These are phyloP conservation scores for Psilocybe azurescens DNA, from an alignment of 768 basidiomycete genomes.

Conservation along the genomic window DNA sequence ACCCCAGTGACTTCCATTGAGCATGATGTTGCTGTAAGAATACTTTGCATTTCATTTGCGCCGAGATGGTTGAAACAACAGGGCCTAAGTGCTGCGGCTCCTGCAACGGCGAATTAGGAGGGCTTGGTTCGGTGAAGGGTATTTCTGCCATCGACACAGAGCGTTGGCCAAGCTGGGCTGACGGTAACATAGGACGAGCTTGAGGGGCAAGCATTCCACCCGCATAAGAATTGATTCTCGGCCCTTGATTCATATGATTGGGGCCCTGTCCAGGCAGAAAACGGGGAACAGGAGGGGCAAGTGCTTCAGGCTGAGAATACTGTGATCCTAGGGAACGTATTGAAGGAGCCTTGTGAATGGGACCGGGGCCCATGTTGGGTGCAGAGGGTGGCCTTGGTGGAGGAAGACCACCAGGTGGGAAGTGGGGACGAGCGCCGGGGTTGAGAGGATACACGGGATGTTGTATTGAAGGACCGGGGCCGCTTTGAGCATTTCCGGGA, in stretches of 20 bases:
- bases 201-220: slow-evolving; percentile 44
- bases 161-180: slow-evolving; percentile 53
- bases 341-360: slow-evolving; percentile 57
- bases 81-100: slow-evolving; percentile 66
- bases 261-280: slow-evolving; percentile 42
- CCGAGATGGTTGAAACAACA: slow-evolving; percentile 76
- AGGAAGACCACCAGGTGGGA: slow-evolving; percentile 30
- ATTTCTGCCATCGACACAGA: slow-evolving; percentile 55
- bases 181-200: slow-evolving; percentile 65
- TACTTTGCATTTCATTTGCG: slow-evolving; percentile 97
- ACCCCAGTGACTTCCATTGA: slow-evolving; percentile 97
- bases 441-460: slow-evolving; percentile 23
- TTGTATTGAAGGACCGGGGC: slow-evolving; percentile 7
- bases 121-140: slow-evolving; percentile 74
- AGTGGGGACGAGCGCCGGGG: slow-evolving; percentile 21
- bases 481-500: slow-evolving; percentile 7
- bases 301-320: slow-evolving; percentile 49
- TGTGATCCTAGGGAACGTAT: slow-evolving; percentile 61
- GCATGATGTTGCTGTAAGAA: slow-evolving; percentile 95
- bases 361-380: slow-evolving; percentile 36
- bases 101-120: slow-evolving; percentile 81
- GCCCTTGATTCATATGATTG: slow-evolving; percentile 32
- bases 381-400: slow-evolving; percentile 56
- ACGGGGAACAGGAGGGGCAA: slow-evolving; percentile 47
- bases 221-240: slow-evolving; percentile 44